Percentiles rank a stretch among this genome's conserved stretches.
phyloP scores from a whole-genome alignment of 805 yeast genomes.

The Metschnikowia hibisci region DNA sequence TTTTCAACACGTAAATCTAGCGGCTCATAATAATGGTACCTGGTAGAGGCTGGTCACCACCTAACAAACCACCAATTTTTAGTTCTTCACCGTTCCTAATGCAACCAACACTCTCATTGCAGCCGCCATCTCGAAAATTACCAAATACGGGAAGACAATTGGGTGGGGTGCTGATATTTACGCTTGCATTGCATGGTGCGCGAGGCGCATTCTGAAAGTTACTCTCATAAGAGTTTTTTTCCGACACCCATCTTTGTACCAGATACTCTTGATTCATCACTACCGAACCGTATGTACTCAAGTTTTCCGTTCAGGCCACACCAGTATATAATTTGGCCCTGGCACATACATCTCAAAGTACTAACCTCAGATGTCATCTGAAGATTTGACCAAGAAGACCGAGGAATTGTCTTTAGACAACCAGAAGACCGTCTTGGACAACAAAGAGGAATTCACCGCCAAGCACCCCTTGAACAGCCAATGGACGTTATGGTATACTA shows the following conservation, averaged over 20 bases:
- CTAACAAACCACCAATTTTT: too few species aligned
- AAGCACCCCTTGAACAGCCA: slow-evolving; percentile 85
- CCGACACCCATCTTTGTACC: slow-evolving; percentile 19
- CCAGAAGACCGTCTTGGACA: slow-evolving; percentile 51
- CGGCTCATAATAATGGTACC: too few species aligned
- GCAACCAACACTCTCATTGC: background rate
- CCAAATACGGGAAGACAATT: background rate
- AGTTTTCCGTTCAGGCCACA: background rate
- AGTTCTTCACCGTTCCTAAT: too few species aligned
- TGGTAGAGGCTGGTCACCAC: too few species aligned
- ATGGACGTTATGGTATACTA: slow-evolving; percentile 98
- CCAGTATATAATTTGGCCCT: background rate
- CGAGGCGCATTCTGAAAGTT: slow-evolving; percentile 15
- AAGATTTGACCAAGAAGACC: slow-evolving; percentile 42
- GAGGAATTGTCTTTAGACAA: slow-evolving; percentile 41
- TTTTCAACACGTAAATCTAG: too few species aligned
- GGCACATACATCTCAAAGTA: background rate
- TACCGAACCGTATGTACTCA: slow-evolving; percentile 12
- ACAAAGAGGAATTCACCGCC: slow-evolving; percentile 61
- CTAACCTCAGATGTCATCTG: slow-evolving; percentile 34
- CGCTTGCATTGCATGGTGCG: slow-evolving; percentile 5
- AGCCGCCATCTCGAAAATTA: background rate
- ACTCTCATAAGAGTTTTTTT: slow-evolving; percentile 24
- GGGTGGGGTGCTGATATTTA: slow-evolving; percentile 13
- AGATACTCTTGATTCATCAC: slow-evolving; percentile 6